Evolutionary conservation across 352 stramenopile genomes (phyloP), one percentile per base, ranked within the genome.

Genomic region (Phytopythium chamaehyphon): DNA sequence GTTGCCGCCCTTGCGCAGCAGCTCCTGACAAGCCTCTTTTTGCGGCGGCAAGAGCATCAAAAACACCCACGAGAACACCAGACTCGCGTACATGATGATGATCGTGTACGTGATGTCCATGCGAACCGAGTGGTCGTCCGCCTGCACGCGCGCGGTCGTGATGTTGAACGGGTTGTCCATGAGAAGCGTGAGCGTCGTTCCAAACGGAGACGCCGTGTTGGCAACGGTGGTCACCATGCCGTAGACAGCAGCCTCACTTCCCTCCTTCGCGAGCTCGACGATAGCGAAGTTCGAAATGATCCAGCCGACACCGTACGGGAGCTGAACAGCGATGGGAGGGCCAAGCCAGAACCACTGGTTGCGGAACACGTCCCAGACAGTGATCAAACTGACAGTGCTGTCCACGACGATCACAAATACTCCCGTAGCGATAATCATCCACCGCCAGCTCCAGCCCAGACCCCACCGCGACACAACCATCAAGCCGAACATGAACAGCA

Each of bases 391-490:
- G 18, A 49, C 33, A 0, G 39, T n/a, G 12, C 48, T 40, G 35
- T 71, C 64, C 3, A 62, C 28, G 0, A 66, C 14, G 15, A 62
- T 54, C 15, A 66, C 42, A 1, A 57, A 37, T 0, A 40, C 21
- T 4, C 47, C 47, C 6, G 53, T 63, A 26, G 54, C 37, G 6
- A 59, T 23, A 21, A 33, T 33, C 28, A 33, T 33, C 28, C 28
- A 33, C 5, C 51, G 51, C 53, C 53, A 59, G 39, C 55, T 55
- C 53, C 53, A 59, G 35, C 24, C 16, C 3, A 73, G 40, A 1
- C 64, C 64, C 58, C 59, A 73, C 36, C 61, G 58, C 33, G 58
- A 62, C 2, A 57, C 69, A 47, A 73, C 64, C 48, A 71, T 63
- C 44, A 77, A 60, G 16, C 57, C 59, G 31, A 47, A 14, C 53